Conservation (phyloP, 169 alveolate genomes). For the Cryptosporidium felis region DNA sequence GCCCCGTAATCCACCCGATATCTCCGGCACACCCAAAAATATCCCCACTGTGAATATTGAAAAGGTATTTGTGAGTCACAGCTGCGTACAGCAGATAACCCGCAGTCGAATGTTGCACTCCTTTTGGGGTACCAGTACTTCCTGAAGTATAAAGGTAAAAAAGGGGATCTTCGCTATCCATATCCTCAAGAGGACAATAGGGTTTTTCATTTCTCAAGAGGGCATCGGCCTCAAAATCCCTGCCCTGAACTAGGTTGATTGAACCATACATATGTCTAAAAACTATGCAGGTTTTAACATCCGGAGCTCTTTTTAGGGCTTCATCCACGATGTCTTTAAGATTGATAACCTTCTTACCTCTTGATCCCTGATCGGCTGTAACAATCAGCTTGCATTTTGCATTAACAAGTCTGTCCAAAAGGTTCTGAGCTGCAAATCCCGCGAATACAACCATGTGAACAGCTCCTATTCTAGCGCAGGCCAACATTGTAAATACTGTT, state of each 20-base stretch:
- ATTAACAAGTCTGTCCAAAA: slow-evolving; percentile 91
- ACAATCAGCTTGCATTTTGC: slow-evolving; percentile 85
- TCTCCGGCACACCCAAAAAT: slow-evolving; percentile 94
- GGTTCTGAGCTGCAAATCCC: slow-evolving; percentile 94
- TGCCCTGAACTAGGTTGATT: slow-evolving; percentile 76
- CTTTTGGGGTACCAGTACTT: slow-evolving; percentile 96
- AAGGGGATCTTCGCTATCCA: slow-evolving; percentile 94
- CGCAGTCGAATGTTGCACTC: slow-evolving; percentile 93
- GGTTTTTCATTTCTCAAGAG: slow-evolving; percentile 86
- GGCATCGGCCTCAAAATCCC: slow-evolving; percentile 86
- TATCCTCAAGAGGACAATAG: slow-evolving; percentile 89
- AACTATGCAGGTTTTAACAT: slow-evolving; percentile 80
- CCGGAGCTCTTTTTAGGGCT: slow-evolving; percentile 81
- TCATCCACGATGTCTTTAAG: slow-evolving; percentile 86
- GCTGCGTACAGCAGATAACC: slow-evolving; percentile 91
- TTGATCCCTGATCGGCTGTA: slow-evolving; percentile 89
- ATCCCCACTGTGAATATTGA: slow-evolving; percentile 88
- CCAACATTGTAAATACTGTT: slow-evolving; percentile 90
- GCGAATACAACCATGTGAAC: slow-evolving; percentile 97
- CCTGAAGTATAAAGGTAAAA: slow-evolving; percentile 96
- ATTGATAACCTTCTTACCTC: slow-evolving; percentile 88
- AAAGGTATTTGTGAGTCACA: slow-evolving; percentile 87
- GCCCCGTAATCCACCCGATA: slow-evolving; percentile 99
- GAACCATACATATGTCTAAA: slow-evolving; percentile 79
- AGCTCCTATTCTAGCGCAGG: slow-evolving; percentile 98